These are phyloP conservation scores for Jamesozyma spencerorum DNA, from an alignment of 805 yeast species.

Conservation along the genomic window DNA sequence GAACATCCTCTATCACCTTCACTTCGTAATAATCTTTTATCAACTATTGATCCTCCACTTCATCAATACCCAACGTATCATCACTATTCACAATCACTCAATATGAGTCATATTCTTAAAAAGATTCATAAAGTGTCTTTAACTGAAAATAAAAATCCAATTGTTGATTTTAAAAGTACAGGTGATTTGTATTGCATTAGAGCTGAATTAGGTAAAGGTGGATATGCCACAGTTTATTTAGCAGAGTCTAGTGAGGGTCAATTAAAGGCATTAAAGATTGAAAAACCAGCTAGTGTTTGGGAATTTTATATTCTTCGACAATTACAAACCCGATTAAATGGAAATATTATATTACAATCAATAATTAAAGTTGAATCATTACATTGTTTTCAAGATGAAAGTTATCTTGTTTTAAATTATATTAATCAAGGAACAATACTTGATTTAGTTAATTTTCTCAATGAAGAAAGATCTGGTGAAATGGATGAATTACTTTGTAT, in stretches of 20 bases:
- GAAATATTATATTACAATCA: constrained; percentile 25
- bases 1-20: constrained; percentile 40
- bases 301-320: constrained; percentile 66
- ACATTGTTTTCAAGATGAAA: constrained; percentile 54
- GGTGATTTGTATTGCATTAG: constrained; percentile 30
- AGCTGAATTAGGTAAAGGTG: constrained; percentile 66
- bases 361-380: constrained; percentile 44
- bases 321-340: constrained; percentile 36
- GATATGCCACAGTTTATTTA: constrained; percentile 65
- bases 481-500: constrained; percentile 57
- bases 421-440: constrained; percentile 62
- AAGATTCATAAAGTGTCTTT: constrained; percentile 34
- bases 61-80: constrained; percentile 26
- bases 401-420: constrained; percentile 57
- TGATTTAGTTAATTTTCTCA: constrained; percentile 51
- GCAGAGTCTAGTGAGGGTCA: constrained; percentile 52
- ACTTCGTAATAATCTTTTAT: constrained; percentile 34
- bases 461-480: constrained; percentile 16
- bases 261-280: constrained; percentile 61
- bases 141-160: constrained; percentile 29
- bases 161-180: constrained; percentile 28
- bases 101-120: constrained; percentile 31
- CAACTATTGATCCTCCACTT: constrained; percentile 32
- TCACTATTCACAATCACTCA: constrained; percentile 25
- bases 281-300: constrained; percentile 65